Conservation (phyloP, 2,329 filamentous ascomycete species). For the Colletotrichum sp. region DNA sequence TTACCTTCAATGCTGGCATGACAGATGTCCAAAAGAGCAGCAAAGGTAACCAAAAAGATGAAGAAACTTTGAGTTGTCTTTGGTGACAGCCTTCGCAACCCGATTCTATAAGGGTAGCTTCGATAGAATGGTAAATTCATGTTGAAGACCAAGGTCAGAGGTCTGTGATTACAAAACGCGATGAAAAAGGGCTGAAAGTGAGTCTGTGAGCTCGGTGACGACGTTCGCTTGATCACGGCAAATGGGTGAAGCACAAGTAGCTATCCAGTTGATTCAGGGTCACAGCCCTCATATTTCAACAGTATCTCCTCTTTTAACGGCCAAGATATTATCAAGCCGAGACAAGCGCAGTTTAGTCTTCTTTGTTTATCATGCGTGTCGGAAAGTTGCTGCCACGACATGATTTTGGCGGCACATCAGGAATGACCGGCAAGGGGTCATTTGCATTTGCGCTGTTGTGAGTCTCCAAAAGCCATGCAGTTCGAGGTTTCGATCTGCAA, state of each 20-base stretch:
- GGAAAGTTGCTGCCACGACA: rapidly evolving
- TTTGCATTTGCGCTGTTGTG: neutral
- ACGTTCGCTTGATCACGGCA: neutral
- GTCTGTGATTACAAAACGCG: neutral
- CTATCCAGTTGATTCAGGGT: neutral
- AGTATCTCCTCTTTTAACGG: rapidly evolving
- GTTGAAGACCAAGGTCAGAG: rapidly evolving
- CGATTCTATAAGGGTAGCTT: neutral
- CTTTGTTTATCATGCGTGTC: neutral
- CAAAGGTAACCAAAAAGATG: neutral
- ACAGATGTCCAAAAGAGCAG: neutral
- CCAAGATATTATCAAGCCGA: neutral
- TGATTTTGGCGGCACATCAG: neutral
- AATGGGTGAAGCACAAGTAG: neutral
- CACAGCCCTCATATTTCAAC: neutral
- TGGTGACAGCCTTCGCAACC: rapidly evolving
- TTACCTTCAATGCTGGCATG: rapidly evolving
- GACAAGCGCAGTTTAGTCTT: rapidly evolving
- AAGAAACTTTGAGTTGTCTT: neutral
- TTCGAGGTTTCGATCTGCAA: rapidly evolving
- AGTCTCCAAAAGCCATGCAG: neutral
- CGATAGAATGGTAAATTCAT: rapidly evolving
- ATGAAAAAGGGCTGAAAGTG: rapidly evolving
- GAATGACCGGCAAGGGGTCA: neutral
- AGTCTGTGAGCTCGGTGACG: rapidly evolving